These are phyloP conservation scores for Penicillium alfredii DNA, from an alignment of 495 filamentous ascomycete species.

Conservation along the genomic window DNA sequence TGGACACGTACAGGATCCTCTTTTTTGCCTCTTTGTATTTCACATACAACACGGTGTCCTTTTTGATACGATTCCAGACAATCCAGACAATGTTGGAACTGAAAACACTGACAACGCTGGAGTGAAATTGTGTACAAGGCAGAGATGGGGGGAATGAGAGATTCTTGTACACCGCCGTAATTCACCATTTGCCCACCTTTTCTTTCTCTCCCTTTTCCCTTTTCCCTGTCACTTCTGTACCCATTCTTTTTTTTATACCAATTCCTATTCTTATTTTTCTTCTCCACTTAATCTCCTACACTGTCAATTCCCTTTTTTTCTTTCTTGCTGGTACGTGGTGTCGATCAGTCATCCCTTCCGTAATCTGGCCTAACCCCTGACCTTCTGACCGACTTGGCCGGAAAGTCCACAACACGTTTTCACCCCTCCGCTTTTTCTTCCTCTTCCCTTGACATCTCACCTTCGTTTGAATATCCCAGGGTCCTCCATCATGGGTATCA, in stretches of 20 bases:
- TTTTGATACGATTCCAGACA: constrained; percentile 11
- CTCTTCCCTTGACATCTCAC: constrained; percentile 19
- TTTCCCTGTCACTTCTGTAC: constrained; percentile 5
- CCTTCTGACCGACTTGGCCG: constrained; percentile 20
- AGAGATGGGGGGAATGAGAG: too few relatives aligned
- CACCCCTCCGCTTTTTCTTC: constrained; percentile 13
- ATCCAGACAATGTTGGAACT: constrained; percentile 17
- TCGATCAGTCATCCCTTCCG: constrained; percentile 13
- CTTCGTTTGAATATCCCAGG: constrained; percentile 20
- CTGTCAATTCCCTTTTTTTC: too few relatives aligned
- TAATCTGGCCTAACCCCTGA: constrained; percentile 6
- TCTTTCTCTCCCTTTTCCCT: constrained; percentile 14
- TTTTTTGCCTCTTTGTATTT: constrained; percentile 16
- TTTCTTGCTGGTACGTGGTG: constrained; percentile 9
- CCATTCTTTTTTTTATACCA: constrained; percentile 9
- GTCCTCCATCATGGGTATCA: constrained; percentile 83
- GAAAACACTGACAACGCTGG: too few relatives aligned
- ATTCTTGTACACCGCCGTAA: constrained; percentile 14
- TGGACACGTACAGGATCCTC: too few relatives aligned
- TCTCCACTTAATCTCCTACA: too few relatives aligned
- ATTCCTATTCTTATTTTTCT: too few relatives aligned
- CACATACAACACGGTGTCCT: constrained; percentile 43
- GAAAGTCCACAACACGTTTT: constrained; percentile 29
- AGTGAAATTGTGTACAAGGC: too few relatives aligned
- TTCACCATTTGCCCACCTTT: constrained; percentile 7